phyloP scores from a whole-genome alignment of 1,284 basidiomycete genomes.

The Tilletiaria anomala region DNA sequence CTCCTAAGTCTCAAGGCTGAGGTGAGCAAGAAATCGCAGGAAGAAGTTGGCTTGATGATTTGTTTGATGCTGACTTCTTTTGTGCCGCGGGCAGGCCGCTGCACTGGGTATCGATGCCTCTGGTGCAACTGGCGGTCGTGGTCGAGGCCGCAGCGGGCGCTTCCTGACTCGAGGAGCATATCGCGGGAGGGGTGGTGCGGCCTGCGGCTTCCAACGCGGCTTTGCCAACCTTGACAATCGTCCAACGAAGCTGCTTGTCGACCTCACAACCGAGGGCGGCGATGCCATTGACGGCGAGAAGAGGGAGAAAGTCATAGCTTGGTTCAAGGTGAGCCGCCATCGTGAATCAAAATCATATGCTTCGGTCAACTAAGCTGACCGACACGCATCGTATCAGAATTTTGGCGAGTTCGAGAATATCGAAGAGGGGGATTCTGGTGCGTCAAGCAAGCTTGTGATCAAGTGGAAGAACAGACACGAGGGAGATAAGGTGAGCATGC shows the following conservation, averaged over 20 bases:
- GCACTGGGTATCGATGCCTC: conserved; percentile 56
- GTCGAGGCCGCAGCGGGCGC: conserved; percentile 31
- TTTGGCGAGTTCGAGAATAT: conserved; percentile 25
- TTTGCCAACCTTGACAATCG: conserved; percentile 58
- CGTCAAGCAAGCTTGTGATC: conserved; percentile 19
- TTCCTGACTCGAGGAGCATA: conserved; percentile 38
- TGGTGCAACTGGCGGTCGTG: conserved; percentile 25
- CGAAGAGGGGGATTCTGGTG: conserved; percentile 10
- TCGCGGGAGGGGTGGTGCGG: conserved; percentile 49
- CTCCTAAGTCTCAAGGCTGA: no score
- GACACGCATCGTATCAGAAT: conserved; percentile 2
- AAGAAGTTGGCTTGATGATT: conserved; percentile 6
- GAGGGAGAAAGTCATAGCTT: conserved; percentile 55
- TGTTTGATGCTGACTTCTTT: conserved; percentile 2
- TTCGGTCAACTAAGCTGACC: neutral
- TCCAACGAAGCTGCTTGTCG: conserved; percentile 62
- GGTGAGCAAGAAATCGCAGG: no score
- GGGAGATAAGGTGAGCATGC: no score
- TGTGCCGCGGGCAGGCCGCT: conserved; percentile 57
- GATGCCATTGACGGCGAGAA: conserved; percentile 40
- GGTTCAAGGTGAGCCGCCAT: conserved; percentile 55
- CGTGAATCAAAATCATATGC: neutral
- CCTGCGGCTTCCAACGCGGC: conserved; percentile 55
- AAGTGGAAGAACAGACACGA: neutral
- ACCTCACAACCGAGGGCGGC: conserved; percentile 42